Percentiles rank a stretch among this genome's conserved stretches.
Conservation (phyloP, 345 rosid species). For the Carallia brachiata region DNA sequence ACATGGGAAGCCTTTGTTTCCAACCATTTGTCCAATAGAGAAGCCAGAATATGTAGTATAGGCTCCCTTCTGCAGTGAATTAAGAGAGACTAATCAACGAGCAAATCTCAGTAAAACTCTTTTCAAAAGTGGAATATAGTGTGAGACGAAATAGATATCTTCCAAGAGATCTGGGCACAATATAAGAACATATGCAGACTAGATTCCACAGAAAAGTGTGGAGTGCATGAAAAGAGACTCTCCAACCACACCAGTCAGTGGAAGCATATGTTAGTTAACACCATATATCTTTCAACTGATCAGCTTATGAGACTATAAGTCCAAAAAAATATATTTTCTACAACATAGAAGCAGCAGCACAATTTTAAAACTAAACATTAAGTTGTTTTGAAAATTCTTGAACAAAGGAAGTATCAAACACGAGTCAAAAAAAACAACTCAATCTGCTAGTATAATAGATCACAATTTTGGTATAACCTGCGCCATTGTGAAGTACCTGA, state of each 20-base stretch:
- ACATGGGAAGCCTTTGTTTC: conserved; percentile 64
- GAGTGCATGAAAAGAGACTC: neutral
- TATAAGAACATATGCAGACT: neutral
- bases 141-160: neutral
- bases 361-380: too few species aligned
- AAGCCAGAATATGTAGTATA: conserved; percentile 69
- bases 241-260: neutral
- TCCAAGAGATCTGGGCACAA: neutral
- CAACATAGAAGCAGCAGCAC: too few species aligned
- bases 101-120: neutral
- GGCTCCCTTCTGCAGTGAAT: conserved; percentile 68
- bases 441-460: too few species aligned
- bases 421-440: too few species aligned
- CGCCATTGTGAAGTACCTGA: too few species aligned
- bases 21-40: conserved; percentile 66
- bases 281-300: too few species aligned
- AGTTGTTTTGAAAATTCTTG: too few species aligned
- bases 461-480: too few species aligned
- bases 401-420: too few species aligned
- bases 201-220: neutral
- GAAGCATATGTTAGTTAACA: too few species aligned
- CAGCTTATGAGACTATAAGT: too few species aligned
- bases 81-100: conserved; percentile 4
- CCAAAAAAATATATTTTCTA: too few species aligned
- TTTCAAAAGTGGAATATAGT: neutral